These are phyloP conservation scores for Ustilaginoidea virens DNA, from an alignment of 2,329 filamentous ascomycete species.

Conservation along the genomic window DNA sequence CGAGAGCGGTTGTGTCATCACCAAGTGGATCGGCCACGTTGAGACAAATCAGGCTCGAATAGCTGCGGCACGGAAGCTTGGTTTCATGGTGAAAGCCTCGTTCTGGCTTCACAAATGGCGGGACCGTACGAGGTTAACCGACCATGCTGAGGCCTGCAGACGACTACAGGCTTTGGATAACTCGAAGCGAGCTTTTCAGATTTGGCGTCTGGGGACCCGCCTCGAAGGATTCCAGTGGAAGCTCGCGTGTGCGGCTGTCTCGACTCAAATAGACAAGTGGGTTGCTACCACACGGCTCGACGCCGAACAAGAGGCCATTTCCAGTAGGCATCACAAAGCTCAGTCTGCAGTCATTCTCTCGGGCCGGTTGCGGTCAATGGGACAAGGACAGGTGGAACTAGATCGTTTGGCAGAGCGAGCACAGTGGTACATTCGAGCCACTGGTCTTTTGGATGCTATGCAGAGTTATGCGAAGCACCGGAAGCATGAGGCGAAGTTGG, in stretches of 20 bases:
- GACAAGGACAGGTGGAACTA: conserved; percentile 6
- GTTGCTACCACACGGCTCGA: conserved; percentile 1
- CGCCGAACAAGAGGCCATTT: not conserved
- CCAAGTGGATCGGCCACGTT: conserved; percentile 1
- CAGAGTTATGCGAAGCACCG: conserved; percentile 11
- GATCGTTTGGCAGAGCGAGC: conserved; percentile 11
- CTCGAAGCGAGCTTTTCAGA: conserved; percentile 9
- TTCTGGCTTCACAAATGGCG: conserved; percentile 15
- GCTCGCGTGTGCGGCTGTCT: conserved; percentile 16
- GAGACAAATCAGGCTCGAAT: not conserved
- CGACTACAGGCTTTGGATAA: conserved; percentile 9
- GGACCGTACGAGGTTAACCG: conserved; percentile 13
- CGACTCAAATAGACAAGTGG: conserved; percentile 15
- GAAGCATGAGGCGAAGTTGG: conserved; percentile 12
- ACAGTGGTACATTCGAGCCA: conserved; percentile 16
- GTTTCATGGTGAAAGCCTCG: conserved; percentile 8
- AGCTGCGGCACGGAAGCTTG: conserved; percentile 6
- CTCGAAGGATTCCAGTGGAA: conserved; percentile 18
- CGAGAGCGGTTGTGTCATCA: not conserved
- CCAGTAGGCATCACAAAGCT: not conserved
- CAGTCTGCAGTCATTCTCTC: conserved; percentile 1
- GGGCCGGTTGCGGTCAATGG: conserved; percentile 1
- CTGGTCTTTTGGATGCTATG: conserved; percentile 13
- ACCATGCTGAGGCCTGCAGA: conserved; percentile 11
- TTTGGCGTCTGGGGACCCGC: conserved; percentile 19